A percentile compares a stretch with the other conserved stretches of the same genome.
phyloP scores from a whole-genome alignment of 352 stramenopile genomes.

The Sclerospora graminicola region DNA sequence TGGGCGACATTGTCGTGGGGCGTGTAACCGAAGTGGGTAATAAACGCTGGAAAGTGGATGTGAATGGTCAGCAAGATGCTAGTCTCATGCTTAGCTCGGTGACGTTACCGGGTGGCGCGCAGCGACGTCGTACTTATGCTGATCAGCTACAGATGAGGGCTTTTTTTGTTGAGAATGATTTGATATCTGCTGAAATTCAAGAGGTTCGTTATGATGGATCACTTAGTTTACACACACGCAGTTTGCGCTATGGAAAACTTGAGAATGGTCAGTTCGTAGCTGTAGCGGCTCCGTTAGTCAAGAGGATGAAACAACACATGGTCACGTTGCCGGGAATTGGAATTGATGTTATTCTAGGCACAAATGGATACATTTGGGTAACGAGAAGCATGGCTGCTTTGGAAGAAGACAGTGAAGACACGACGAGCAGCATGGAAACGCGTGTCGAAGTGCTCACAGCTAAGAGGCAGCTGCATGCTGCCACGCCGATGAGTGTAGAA shows the following conservation, averaged over 20 bases:
- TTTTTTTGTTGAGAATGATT: slow-evolving; percentile 92
- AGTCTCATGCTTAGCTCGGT: slow-evolving; percentile 91
- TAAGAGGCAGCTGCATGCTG: slow-evolving; percentile 83
- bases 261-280: slow-evolving; percentile 91
- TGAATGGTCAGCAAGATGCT: slow-evolving; percentile 77
- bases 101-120: slow-evolving; percentile 90
- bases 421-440: slow-evolving; percentile 59
- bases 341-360: slow-evolving; percentile 89
- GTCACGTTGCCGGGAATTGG: slow-evolving; percentile 63
- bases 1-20: slow-evolving; percentile 96
- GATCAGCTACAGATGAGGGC: slow-evolving; percentile 95
- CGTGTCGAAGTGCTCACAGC: slow-evolving; percentile 87
- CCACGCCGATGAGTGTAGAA: slow-evolving; percentile 56
- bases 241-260: slow-evolving; percentile 90
- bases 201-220: slow-evolving; percentile 88
- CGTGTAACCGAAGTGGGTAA: slow-evolving; percentile 88
- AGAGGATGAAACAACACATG: slow-evolving; percentile 93
- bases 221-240: slow-evolving; percentile 90
- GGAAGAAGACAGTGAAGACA: slow-evolving; percentile 34
- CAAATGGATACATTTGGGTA: slow-evolving; percentile 95
- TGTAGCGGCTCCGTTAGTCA: slow-evolving; percentile 86
- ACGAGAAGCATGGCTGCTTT: slow-evolving; percentile 71
- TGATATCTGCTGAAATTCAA: slow-evolving; percentile 90
- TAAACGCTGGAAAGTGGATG: slow-evolving; percentile 94
- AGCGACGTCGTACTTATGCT: slow-evolving; percentile 94